Evolutionary conservation across 2,329 filamentous ascomycete genomes (phyloP), one percentile per base, ranked within the genome.

Genomic region (Gyromitra esculenta): DNA sequence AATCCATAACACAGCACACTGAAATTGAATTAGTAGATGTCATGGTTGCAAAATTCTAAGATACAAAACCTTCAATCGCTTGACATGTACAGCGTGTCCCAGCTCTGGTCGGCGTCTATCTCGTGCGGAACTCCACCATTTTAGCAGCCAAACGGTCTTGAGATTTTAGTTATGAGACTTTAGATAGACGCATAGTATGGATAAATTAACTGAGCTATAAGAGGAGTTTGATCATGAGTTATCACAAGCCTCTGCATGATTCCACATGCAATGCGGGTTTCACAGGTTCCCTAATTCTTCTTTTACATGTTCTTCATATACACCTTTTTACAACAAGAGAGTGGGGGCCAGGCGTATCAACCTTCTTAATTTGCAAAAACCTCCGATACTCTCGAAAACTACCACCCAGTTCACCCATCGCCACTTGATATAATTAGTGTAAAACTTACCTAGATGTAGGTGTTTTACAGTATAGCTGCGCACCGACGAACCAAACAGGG

Each of bases 321-420:
- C 45, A 15, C 25, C 9, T 43, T 39, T 54, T 39, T 35, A 31
- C 15, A 39, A 4, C 45, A 45, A 35, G 45, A 15, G 57, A 21
- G 67, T 64, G 57, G 68, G 57, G 68, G 57, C 68, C 59, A 63
- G 57, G 31, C 3, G 35, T 41, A 63, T 52, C 50, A 54, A 50
- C 35, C 48, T 56, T 35, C 57, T 59, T 13, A 25, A 21, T 45
- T 43, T 31, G 25, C n/a, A 43, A 63, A 54, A 41, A 37, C 45
- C 18, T 63, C 25, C 35, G 2, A 54, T 57, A 54, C 67, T 43
- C 37, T 52, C 54, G 52, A n/a, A 56, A 43, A 31, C 4, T 18
- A 18, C 35, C 37, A 62, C 18, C 9, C 9, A 52, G 21, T 8
- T 18, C 18, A n/a, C 4, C 13, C 21, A 62, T 4, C 39, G 52